Evolutionary conservation across 1,284 basidiomycete genomes (phyloP).

Genomic region (Phellinidium pouzarii): DNA sequence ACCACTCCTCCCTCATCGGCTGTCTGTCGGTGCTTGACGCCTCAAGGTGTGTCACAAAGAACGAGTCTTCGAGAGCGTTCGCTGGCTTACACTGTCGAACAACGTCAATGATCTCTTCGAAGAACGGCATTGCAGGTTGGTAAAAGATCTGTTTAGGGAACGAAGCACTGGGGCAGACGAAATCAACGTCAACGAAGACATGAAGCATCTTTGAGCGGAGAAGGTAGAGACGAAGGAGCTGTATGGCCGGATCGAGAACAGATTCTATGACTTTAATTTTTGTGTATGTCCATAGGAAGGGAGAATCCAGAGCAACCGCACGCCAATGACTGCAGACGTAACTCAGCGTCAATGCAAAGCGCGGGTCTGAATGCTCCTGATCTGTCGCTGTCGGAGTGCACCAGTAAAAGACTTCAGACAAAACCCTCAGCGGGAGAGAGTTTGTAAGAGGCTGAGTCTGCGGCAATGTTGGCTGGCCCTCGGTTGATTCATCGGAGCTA

Average conservation of each 20-base stretch:
- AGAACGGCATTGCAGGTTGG: constrained; percentile 3
- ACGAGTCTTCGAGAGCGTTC: constrained; percentile 5
- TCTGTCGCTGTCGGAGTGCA: constrained; percentile 10
- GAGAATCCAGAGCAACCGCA: constrained; percentile 1
- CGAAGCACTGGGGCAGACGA: too few species aligned
- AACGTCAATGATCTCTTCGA: constrained; percentile 9
- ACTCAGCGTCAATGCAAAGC: constrained; percentile 1
- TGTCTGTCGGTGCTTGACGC: constrained; percentile 7
- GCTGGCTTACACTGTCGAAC: constrained; percentile 5
- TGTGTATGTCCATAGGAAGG: constrained; percentile 17
- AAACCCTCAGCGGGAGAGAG: constrained; percentile 9
- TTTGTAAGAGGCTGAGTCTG: neutral
- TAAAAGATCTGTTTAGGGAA: constrained; percentile 4
- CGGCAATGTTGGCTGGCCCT: neutral
- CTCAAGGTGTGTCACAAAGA: constrained; percentile 14
- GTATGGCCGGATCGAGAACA: neutral
- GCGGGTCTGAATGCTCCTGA: neutral
- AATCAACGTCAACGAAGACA: constrained; percentile 17
- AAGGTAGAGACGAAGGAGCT: constrained; percentile 7
- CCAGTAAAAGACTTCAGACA: constrained; percentile 18
- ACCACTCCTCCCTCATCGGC: constrained; percentile 15
- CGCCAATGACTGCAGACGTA: constrained; percentile 16
- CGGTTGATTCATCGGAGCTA: neutral
- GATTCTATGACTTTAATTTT: constrained; percentile 6
- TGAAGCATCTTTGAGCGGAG: constrained; percentile 1